Base-by-base conservation (phyloP, 352 stramenopile species). In the Phytophthora fragariae region DNA sequence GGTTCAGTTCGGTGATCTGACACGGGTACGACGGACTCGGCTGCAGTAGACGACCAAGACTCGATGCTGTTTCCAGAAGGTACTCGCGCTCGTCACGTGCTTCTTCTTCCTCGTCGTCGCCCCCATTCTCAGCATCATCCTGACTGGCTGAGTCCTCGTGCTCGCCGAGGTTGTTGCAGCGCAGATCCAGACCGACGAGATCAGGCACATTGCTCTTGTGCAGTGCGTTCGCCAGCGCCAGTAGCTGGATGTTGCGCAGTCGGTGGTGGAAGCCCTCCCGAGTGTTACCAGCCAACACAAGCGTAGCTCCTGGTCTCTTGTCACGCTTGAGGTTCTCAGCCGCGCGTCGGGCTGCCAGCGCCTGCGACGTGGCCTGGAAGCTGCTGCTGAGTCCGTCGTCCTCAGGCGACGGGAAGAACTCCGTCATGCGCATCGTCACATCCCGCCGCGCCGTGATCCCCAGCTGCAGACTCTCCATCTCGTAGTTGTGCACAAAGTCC, bases 401-500 rank as follows among this genome's bases (percentile, higher is more conserved):
- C 44, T 82, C 76, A 5, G 59, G 61, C 12, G 72, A 68, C 3
- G 81, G 71, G 71, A 90, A 89, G 62, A 89, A 85, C 11, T 81
- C 57, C 31, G 63, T 57, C 67, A 92, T 75, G 54, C 85, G 75
- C 31, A 75, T 72, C 7, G 82, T 76, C 59, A 92, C 77, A 50
- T 92, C 85, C 49, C 79, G 82, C 19, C 85, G 74, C 12, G 85
- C 83, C 31, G 81, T 92, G 66, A 91, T 84, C 49, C 85, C 85
- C 31, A 91, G 72, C 66, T 86, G 75, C 39, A 92, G 67, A 31
- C 85, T 92, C 77, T 92, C 85, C 85, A 92, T 92, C 79, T 92
- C 85, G 65, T 92, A 92, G 59, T 75, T 65, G 68, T 92, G 85
- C 50, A 88, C 44, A 60, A 92, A 92, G 70, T 91, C 85, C 60